Evolutionary conservation across 441 rosid species (phyloP).

Genomic region (Erodium trifolium): DNA sequence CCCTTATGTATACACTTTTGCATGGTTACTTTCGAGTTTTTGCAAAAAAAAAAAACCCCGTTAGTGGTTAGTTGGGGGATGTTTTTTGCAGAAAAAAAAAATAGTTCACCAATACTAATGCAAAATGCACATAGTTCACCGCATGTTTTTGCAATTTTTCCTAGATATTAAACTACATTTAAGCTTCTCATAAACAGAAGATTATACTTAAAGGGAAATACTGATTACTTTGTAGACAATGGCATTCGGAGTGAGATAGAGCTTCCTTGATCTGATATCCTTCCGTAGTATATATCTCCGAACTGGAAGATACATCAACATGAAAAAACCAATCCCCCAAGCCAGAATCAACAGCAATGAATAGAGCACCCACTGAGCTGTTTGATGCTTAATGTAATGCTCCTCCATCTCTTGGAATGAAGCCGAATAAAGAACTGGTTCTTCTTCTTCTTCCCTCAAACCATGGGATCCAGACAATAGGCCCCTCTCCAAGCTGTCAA

Average conservation of each 20-base stretch:
- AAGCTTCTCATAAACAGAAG: too few relatives aligned
- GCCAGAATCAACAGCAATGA: conserved; percentile 50
- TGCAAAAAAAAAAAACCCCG: too few relatives aligned
- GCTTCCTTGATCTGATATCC: conserved; percentile 56
- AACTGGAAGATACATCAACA: conserved; percentile 55
- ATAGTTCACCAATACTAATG: too few relatives aligned
- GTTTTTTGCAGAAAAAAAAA: too few relatives aligned
- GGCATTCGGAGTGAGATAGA: conserved; percentile 53
- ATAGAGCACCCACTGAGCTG: conserved; percentile 50
- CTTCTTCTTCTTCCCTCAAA: conserved; percentile 29
- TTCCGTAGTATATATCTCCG: conserved; percentile 48
- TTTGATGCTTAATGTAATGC: conserved; percentile 43
- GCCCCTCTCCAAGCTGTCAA: conserved; percentile 49
- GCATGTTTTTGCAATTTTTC: too few relatives aligned
- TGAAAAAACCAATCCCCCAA: conserved; percentile 63
- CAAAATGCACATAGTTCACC: too few relatives aligned
- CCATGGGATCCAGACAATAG: conserved; percentile 24
- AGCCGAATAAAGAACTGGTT: conserved; percentile 39
- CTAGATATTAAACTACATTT: too few relatives aligned
- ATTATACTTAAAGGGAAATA: neutral
- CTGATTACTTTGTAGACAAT: conserved; percentile 53
- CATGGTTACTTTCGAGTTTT: too few relatives aligned
- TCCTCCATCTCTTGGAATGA: conserved; percentile 54
- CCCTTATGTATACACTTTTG: too few relatives aligned
- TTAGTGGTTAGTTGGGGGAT: too few relatives aligned